Percentiles rank a stretch among this genome's conserved stretches.
These are phyloP conservation scores for Triticum urartu DNA, from an alignment of 176 grass and related monocot species.

Conservation along the genomic window DNA sequence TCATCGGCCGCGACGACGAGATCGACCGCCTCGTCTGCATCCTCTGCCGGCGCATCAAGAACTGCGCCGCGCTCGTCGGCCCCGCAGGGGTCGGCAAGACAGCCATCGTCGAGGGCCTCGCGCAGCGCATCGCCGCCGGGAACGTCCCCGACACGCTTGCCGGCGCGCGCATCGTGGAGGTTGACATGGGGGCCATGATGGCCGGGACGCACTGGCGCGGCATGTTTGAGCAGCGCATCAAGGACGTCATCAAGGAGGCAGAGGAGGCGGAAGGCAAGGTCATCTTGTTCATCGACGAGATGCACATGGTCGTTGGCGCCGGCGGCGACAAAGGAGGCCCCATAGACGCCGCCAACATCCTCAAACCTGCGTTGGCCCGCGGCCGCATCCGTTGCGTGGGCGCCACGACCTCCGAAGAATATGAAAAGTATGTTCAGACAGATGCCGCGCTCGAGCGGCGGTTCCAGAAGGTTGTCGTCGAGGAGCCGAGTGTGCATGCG, in stretches of 20 bases:
- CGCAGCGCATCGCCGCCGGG: neutral
- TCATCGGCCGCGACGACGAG: neutral
- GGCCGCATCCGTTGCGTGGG: neutral
- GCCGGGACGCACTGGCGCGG: neutral
- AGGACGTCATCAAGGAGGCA: neutral
- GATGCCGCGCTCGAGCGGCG: neutral
- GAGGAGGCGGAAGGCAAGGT: neutral
- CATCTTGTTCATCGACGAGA: conserved; percentile 1
- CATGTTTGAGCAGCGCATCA: neutral
- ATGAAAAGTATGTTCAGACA: neutral
- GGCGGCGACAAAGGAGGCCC: neutral
- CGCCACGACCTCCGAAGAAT: neutral
- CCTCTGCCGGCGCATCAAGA: neutral
- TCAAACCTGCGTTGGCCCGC: neutral
- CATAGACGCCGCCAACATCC: neutral
- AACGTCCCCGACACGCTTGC: neutral
- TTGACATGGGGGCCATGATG: neutral
- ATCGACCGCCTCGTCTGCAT: neutral
- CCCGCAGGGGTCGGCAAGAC: neutral
- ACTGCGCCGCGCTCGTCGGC: neutral
- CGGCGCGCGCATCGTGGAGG: neutral
- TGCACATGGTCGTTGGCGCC: neutral
- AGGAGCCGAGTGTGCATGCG: neutral
- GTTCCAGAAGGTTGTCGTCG: neutral
- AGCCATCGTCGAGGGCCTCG: neutral